A percentile compares a stretch with the other conserved stretches of the same genome.
Conservation (phyloP, 1,139 yeast species). For the Candida glucosophila region DNA sequence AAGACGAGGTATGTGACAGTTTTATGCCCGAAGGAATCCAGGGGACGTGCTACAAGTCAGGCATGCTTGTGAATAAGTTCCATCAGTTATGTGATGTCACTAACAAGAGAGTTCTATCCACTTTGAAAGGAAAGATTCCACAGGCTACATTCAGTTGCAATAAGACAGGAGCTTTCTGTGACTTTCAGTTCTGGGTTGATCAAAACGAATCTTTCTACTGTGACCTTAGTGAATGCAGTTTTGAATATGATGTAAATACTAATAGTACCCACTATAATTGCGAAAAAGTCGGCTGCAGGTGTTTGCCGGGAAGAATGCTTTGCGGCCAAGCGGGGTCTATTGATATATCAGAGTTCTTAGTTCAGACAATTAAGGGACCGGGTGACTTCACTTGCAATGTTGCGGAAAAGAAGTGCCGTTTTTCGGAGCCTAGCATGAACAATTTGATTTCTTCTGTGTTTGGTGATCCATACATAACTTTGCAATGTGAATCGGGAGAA, state of each 20-base stretch:
- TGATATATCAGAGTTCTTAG: constrained; percentile 85
- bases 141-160: constrained; percentile 91
- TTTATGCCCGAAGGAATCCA: constrained; percentile 81
- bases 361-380: constrained; percentile 87
- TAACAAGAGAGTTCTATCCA: constrained; percentile 72
- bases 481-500: constrained; percentile 78
- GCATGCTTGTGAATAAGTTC: constrained; percentile 69
- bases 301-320: constrained; percentile 86
- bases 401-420: constrained; percentile 50
- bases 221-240: constrained; percentile 64
- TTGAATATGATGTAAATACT: constrained; percentile 51
- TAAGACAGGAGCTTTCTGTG: constrained; percentile 55
- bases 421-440: constrained; percentile 95
- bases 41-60: constrained; percentile 89
- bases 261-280: constrained; percentile 76
- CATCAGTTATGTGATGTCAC: constrained; percentile 96
- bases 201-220: constrained; percentile 85
- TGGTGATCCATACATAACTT: constrained; percentile 83
- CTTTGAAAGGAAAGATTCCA: constrained; percentile 73
- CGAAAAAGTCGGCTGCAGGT: constrained; percentile 67
- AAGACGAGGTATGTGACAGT: constrained; percentile 68
- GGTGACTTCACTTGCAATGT: constrained; percentile 85
- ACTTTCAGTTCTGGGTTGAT: constrained; percentile 95
- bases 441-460: constrained; percentile 81
- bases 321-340: constrained; percentile 94